phyloP scores from a whole-genome alignment of 495 filamentous ascomycete genomes.

The Thermothielavioides terrestris region DNA sequence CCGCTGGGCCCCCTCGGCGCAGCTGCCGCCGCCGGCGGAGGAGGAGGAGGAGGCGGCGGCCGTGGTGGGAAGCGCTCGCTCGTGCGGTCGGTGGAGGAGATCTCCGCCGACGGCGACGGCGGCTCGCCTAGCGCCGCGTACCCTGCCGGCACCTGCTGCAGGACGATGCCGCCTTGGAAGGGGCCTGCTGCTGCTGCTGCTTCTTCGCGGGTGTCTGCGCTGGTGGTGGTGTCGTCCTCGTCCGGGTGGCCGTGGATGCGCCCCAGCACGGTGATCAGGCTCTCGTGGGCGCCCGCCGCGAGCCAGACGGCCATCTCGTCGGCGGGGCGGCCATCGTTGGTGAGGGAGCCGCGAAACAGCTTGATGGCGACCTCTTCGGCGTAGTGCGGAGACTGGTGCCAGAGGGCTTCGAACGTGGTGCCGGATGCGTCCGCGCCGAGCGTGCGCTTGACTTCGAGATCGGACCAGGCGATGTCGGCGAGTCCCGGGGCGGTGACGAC shows the following conservation, averaged over 20 bases:
- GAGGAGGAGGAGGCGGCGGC: no score
- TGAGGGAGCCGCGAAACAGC: constrained; percentile 34
- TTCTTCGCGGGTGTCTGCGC: not conserved
- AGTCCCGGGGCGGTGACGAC: constrained; percentile 18
- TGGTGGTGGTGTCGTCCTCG: constrained; percentile 1
- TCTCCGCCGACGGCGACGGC: not conserved
- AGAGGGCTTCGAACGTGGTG: constrained; percentile 29
- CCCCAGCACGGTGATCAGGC: constrained; percentile 36
- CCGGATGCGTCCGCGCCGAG: constrained; percentile 33
- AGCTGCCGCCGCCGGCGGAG: no score
- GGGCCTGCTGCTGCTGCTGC: no score
- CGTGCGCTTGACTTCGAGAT: constrained; percentile 26
- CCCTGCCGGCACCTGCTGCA: constrained; percentile 25
- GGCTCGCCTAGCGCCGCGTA: constrained; percentile 24
- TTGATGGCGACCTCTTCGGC: constrained; percentile 38
- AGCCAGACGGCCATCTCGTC: constrained; percentile 39
- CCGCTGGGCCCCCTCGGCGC: no score
- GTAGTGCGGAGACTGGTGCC: constrained; percentile 21
- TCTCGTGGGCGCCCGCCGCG: constrained; percentile 36
- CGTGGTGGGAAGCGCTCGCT: no score
- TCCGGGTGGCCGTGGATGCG: constrained; percentile 34
- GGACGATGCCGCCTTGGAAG: constrained; percentile 33
- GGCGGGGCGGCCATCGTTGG: constrained; percentile 32
- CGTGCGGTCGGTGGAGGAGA: not conserved
- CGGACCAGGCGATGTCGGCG: constrained; percentile 30